phyloP scores from a whole-genome alignment of 2,329 filamentous ascomycete species.

The Pseudonectria buxi region DNA sequence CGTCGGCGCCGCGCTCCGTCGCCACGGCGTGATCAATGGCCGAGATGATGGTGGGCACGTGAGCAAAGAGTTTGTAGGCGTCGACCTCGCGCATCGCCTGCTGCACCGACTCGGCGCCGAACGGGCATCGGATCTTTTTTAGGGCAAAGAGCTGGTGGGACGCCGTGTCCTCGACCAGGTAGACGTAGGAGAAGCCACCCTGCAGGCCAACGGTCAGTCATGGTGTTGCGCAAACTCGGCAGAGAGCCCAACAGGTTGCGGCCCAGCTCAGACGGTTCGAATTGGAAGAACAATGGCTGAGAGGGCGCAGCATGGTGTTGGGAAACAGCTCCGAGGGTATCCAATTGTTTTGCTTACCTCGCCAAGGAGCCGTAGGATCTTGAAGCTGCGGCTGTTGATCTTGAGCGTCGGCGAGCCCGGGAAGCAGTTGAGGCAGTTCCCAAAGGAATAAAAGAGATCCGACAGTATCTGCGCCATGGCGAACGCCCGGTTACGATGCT shows the following conservation, averaged over 20 bases:
- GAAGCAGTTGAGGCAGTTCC: slow-evolving; percentile 94
- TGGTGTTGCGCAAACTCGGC: neutral
- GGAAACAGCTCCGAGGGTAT: too few species aligned
- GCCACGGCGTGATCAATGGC: slow-evolving; percentile 77
- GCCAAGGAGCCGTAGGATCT: slow-evolving; percentile 86
- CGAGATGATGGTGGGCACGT: slow-evolving; percentile 79
- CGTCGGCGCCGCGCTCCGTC: slow-evolving; percentile 60
- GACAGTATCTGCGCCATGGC: slow-evolving; percentile 77
- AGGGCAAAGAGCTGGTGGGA: slow-evolving; percentile 83
- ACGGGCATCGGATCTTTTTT: slow-evolving; percentile 98
- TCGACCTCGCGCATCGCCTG: slow-evolving; percentile 96
- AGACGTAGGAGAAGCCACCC: slow-evolving; percentile 98
- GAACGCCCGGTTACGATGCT: slow-evolving; percentile 1
- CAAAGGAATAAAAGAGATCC: slow-evolving; percentile 84
- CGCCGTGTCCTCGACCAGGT: slow-evolving; percentile 88
- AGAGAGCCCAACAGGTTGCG: neutral
- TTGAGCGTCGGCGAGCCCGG: slow-evolving; percentile 88
- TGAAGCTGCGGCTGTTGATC: slow-evolving; percentile 92
- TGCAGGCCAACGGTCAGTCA: slow-evolving; percentile 26
- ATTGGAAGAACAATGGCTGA: neutral
- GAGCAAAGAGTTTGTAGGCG: slow-evolving; percentile 84
- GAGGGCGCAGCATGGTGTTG: too few species aligned
- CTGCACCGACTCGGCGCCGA: slow-evolving; percentile 91
- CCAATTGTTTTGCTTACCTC: slow-evolving; percentile 55
- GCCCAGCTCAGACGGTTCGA: too few species aligned